A percentile compares a stretch with the other conserved stretches of the same genome.
phyloP scores from a whole-genome alignment of 305 asterid species.

The Caryopteris hybrid region DNA sequence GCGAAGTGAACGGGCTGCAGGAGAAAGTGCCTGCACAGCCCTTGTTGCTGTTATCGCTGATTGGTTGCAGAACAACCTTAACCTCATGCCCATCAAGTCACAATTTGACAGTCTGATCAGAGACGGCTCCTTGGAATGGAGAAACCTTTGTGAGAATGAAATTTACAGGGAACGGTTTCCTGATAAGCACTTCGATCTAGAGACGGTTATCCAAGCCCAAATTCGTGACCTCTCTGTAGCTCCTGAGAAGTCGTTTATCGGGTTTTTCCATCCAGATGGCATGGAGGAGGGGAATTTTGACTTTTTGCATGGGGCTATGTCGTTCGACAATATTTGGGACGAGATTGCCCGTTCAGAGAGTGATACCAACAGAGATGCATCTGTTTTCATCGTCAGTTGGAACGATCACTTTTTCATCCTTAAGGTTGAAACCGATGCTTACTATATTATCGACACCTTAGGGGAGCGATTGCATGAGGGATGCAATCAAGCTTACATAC shows the following conservation, averaged over 20 bases:
- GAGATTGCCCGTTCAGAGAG: constrained; percentile 58
- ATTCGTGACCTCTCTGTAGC: constrained; percentile 56
- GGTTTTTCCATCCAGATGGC: constrained; percentile 80
- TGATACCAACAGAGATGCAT: constrained; percentile 28
- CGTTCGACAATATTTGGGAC: constrained; percentile 90
- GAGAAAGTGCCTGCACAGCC: constrained; percentile 97
- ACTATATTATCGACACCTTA: constrained; percentile 83
- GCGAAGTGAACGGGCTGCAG: constrained; percentile 89
- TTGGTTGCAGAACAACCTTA: constrained; percentile 74
- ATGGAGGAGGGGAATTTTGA: constrained; percentile 70
- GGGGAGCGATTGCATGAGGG: constrained; percentile 96
- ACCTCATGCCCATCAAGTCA: constrained; percentile 84
- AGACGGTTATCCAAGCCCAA: constrained; percentile 80
- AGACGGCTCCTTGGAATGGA: constrained; percentile 95
- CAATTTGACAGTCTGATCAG: constrained; percentile 82
- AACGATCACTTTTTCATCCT: constrained; percentile 93
- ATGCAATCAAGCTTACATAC: constrained; percentile 84
- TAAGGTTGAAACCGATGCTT: constrained; percentile 72
- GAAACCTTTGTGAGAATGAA: constrained; percentile 80
- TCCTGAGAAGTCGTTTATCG: constrained; percentile 78
- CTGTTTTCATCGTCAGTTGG: constrained; percentile 88
- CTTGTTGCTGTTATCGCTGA: constrained; percentile 96
- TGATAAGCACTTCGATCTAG: constrained; percentile 95
- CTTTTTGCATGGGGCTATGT: constrained; percentile 92
- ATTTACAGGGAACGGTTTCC: constrained; percentile 61